Percentiles rank a stretch among this genome's conserved stretches.
Evolutionary conservation across 768 basidiomycete genomes (phyloP).

Genomic region (Agrocybe pediades): DNA sequence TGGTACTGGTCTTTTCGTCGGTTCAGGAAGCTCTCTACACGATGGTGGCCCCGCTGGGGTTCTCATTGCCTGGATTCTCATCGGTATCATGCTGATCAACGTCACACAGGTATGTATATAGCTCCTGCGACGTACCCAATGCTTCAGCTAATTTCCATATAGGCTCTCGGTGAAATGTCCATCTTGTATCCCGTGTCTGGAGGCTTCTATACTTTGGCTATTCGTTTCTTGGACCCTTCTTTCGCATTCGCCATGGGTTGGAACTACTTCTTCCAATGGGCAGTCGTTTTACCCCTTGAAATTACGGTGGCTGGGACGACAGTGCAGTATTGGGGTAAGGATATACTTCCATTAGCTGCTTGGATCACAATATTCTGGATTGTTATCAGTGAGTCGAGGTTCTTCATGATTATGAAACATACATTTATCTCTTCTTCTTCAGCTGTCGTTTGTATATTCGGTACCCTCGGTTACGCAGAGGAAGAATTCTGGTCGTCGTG

Average conservation of each 20-base stretch:
- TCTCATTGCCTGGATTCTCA: slow-evolving; percentile 45
- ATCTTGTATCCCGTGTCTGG: slow-evolving; percentile 51
- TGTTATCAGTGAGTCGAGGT: slow-evolving; percentile 32
- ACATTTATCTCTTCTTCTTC: background rate
- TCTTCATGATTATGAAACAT: background rate
- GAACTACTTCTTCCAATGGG: slow-evolving; percentile 53
- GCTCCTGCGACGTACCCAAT: too few relatives aligned
- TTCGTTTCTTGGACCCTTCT: slow-evolving; percentile 47
- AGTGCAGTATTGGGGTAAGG: slow-evolving; percentile 43
- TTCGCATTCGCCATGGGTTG: slow-evolving; percentile 53
- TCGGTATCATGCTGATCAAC: slow-evolving; percentile 50
- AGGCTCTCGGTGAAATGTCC: slow-evolving; percentile 53
- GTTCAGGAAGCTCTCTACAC: slow-evolving; percentile 41
- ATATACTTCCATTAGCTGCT: slow-evolving; percentile 38
- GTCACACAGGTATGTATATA: slow-evolving; percentile 40
- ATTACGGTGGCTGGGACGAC: slow-evolving; percentile 47
- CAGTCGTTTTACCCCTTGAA: slow-evolving; percentile 43
- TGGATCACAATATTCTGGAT: slow-evolving; percentile 50
- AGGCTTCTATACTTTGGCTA: slow-evolving; percentile 48
- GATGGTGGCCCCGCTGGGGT: slow-evolving; percentile 45
- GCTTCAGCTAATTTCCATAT: background rate
- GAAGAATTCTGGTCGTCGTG: slow-evolving; percentile 55
- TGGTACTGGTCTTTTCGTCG: slow-evolving; percentile 51
- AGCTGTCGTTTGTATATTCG: slow-evolving; percentile 43
- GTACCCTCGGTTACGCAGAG: slow-evolving; percentile 48